These are phyloP conservation scores for Meyerozyma athensensis DNA, from an alignment of 1,139 yeast species.

Conservation along the genomic window DNA sequence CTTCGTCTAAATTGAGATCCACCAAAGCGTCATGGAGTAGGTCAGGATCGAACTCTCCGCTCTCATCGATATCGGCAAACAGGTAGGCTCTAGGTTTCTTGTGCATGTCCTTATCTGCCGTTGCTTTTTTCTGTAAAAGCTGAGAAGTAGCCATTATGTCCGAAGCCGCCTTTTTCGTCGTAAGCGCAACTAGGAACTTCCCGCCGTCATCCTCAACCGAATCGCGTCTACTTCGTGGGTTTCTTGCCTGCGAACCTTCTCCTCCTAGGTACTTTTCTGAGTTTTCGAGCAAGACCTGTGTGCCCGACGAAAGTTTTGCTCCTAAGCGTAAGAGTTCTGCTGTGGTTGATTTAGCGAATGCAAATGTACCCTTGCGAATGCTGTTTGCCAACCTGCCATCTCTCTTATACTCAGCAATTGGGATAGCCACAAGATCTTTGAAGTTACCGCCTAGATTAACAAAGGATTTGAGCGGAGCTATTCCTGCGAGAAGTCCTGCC, in stretches of 20 bases:
- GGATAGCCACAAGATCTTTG: slow-evolving; percentile 66
- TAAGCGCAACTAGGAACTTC: background rate
- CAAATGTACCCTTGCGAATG: slow-evolving; percentile 68
- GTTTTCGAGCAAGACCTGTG: slow-evolving; percentile 74
- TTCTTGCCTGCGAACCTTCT: slow-evolving; percentile 47
- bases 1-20: slow-evolving; percentile 24
- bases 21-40: slow-evolving; percentile 7
- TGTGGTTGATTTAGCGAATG: slow-evolving; percentile 78
- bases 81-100: slow-evolving; percentile 1
- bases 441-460: slow-evolving; percentile 78
- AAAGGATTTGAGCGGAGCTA: slow-evolving; percentile 75
- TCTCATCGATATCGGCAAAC: slow-evolving; percentile 15
- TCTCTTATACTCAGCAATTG: slow-evolving; percentile 66
- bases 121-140: background rate
- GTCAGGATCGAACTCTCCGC: slow-evolving; percentile 14
- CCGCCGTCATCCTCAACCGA: background rate
- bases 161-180: slow-evolving; percentile 1
- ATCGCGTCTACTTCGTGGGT: background rate
- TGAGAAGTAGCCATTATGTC: slow-evolving; percentile 2
- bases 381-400: slow-evolving; percentile 71
- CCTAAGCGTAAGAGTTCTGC: slow-evolving; percentile 80
- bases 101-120: background rate
- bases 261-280: slow-evolving; percentile 78
- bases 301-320: slow-evolving; percentile 82
- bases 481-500: slow-evolving; percentile 74